Percentiles rank a stretch among this genome's conserved stretches.
phyloP scores from a whole-genome alignment of 2,329 filamentous ascomycete genomes.

The Calonectria multiphialidica region DNA sequence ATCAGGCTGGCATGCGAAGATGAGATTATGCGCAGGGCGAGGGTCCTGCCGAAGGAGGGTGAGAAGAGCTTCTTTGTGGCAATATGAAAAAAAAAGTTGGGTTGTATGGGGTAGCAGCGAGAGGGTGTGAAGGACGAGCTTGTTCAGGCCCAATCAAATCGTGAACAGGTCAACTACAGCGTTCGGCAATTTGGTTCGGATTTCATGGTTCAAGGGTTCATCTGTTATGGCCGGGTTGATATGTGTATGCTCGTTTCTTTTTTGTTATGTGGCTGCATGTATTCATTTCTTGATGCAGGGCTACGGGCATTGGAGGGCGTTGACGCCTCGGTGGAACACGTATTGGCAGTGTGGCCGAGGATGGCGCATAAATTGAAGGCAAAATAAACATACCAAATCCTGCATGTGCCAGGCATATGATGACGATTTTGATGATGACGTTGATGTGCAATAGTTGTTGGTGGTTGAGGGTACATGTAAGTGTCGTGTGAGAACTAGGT shows the following conservation, averaged over 20 bases:
- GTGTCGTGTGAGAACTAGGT: not conserved
- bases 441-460: slow-evolving; percentile 5
- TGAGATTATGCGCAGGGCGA: slow-evolving; percentile 80
- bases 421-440: not conserved
- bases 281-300: slow-evolving; percentile 9
- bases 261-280: slow-evolving; percentile 2
- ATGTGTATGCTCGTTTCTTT: not conserved
- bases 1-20: slow-evolving; percentile 85
- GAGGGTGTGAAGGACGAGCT: slow-evolving; percentile 1
- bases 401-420: not conserved
- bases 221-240: not conserved
- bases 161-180: not conserved
- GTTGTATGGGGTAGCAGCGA: slow-evolving; percentile 2
- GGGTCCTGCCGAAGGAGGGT: slow-evolving; percentile 78
- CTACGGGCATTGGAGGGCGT: slow-evolving; percentile 9
- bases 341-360: slow-evolving; percentile 4
- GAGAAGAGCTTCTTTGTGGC: slow-evolving; percentile 87
- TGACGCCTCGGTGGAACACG: slow-evolving; percentile 15
- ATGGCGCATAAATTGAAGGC: not conserved
- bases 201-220: slow-evolving; percentile 15
- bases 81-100: slow-evolving; percentile 54
- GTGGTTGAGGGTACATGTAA: not conserved
- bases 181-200: not conserved
- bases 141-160: slow-evolving; percentile 5
- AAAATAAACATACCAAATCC: not conserved